Evolutionary conservation across 345 rosid species (phyloP).

Genomic region (Gossypium arboreum): DNA sequence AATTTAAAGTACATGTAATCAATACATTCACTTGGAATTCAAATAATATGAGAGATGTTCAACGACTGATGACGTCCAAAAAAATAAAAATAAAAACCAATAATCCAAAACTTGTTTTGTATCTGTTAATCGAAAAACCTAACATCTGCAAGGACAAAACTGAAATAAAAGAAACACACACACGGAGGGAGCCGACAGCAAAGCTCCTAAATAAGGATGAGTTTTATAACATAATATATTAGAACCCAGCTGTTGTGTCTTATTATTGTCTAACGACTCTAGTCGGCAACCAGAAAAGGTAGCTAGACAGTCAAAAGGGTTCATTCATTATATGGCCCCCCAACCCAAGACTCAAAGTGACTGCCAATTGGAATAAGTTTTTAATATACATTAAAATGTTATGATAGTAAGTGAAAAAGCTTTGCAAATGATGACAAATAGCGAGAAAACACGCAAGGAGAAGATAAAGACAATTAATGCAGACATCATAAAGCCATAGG

Average conservation of each 20-base stretch:
- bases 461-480: background rate
- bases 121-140: no score
- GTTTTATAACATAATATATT: no score
- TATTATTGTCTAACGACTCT: background rate
- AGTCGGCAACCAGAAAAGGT: background rate
- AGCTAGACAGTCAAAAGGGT: background rate
- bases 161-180: background rate
- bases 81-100: no score
- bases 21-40: no score
- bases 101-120: no score
- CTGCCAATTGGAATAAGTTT: background rate
- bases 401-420: background rate
- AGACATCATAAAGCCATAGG: slow-evolving; percentile 9
- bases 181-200: background rate
- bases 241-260: background rate
- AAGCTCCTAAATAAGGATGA: background rate
- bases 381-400: background rate
- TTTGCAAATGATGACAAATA: background rate
- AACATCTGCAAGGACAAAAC: no score
- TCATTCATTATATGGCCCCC: no score
- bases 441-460: slow-evolving; percentile 3
- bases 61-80: no score
- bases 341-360: background rate
- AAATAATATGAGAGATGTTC: no score
- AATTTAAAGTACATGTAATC: no score